A percentile compares a stretch with the other conserved stretches of the same genome.
Conservation (phyloP, 73 alveolate genomes). For the Tetrahymena malaccensis region DNA sequence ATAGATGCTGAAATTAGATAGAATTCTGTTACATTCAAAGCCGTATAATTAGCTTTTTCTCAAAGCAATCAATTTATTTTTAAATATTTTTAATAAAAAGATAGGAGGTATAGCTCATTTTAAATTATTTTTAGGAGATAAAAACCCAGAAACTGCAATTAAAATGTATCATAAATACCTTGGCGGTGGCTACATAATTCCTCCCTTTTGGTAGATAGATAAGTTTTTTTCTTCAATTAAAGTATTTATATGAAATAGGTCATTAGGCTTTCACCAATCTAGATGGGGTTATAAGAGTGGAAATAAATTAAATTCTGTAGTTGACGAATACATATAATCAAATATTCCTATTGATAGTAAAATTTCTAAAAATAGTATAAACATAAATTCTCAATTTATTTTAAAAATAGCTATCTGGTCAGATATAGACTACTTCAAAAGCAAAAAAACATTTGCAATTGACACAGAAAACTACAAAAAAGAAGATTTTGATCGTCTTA, state of each 20-base stretch:
- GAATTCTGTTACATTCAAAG: background rate
- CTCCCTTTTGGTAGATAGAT: background rate
- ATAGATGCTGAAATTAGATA: conserved; percentile 7
- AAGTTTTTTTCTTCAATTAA: background rate
- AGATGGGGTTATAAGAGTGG: conserved; percentile 53
- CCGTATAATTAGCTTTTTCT: background rate
- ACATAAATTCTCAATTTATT: background rate
- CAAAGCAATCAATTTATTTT: background rate
- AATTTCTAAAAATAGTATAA: background rate
- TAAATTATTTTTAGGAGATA: conserved; percentile 26
- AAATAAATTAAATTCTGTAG: conserved; percentile 35
- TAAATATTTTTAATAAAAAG: background rate
- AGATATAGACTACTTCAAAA: conserved; percentile 62
- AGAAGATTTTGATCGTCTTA: conserved; percentile 11
- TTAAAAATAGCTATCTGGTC: conserved; percentile 45
- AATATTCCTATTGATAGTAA: conserved; percentile 52
- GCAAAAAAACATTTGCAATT: conserved; percentile 45
- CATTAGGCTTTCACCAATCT: conserved; percentile 59
- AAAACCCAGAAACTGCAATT: conserved; percentile 37
- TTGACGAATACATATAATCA: conserved; percentile 16
- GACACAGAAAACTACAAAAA: background rate
- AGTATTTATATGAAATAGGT: conserved; percentile 35
- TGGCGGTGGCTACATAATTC: conserved; percentile 41
- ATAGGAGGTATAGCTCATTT: conserved; percentile 17
- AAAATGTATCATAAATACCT: conserved; percentile 27